Base-by-base conservation (phyloP, 1,284 basidiomycete species). In the Malassezia restricta region DNA sequence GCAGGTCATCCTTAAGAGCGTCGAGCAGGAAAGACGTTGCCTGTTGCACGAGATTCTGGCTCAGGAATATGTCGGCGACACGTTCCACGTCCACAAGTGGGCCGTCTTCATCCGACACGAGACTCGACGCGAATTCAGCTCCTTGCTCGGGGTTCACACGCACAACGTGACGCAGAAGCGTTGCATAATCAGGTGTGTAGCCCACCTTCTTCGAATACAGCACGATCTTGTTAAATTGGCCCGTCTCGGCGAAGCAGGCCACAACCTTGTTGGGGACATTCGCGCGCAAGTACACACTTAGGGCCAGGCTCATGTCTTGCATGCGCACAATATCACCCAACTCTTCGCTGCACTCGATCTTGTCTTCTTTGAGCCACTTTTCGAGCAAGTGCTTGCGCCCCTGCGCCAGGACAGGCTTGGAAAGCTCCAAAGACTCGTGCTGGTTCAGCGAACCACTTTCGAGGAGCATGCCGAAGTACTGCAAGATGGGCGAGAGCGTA, bases 351-450 rank as follows among this genome's bases (percentile, higher is more conserved):
- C 94, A 98, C 58, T 94, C 92, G 60, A 99, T 84, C 82, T 98
- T 99, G 78, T 95, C 95, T 79, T 98, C 94, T 77, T 99, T 99
- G 62, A 98, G 78, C 94, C 94, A 99, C 74, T 98, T 98, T 78
- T 99, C 94, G 27, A 99, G 79, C 41, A 98, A 78, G 71, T 96
- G 90, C 77, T 99, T 98, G 71, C 91, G 83, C 49, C 90, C 90
- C 77, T 99, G 94, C 65, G 88, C 84, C 45, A 99, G 78, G 11
- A 99, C 94, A 20, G 94, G 94, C 47, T 89, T 83, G 0, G 94
- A 92, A 40, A 99, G 82, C 75, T 99, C 94, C 41, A 99, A 77
- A 32, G 89, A 94, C 75, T 99, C 94, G 33, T 85, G 81, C 75
- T 92, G 90, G 78, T 99, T 99, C 54, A 99, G 81, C 76, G 95